Conservation (phyloP, 345 rosid species). For the Sapria himalayana region DNA sequence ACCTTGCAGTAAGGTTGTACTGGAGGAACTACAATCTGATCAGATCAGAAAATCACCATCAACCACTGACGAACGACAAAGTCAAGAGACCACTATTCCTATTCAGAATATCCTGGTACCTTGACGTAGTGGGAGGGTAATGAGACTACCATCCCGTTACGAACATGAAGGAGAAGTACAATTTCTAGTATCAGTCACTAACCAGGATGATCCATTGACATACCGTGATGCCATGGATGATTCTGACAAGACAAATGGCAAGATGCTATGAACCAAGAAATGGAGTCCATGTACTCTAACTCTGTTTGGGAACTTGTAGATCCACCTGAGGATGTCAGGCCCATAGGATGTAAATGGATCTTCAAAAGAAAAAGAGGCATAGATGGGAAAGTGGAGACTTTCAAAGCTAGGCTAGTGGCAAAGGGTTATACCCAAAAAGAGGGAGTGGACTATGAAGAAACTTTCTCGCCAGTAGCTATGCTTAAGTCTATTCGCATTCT, state of each 20-base stretch:
- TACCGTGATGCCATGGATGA: background rate
- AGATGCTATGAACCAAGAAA: background rate
- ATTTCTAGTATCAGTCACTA: no score
- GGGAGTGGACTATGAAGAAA: background rate
- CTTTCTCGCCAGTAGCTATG: background rate
- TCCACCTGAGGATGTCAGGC: background rate
- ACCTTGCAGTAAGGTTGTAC: background rate
- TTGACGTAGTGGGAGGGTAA: background rate
- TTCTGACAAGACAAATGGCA: background rate
- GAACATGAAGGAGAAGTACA: no score
- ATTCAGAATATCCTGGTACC: background rate
- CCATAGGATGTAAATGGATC: background rate
- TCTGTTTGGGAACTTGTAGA: background rate
- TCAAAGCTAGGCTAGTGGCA: slow-evolving; percentile 1
- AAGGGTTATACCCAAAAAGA: background rate
- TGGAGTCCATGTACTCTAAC: background rate
- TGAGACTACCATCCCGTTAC: no score
- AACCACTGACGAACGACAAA: background rate
- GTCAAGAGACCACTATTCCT: background rate
- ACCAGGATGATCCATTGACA: background rate
- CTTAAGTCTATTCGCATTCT: background rate
- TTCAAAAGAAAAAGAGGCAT: background rate
- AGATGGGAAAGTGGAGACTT: background rate
- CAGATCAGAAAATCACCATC: background rate
- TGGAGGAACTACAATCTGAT: background rate